phyloP scores from a whole-genome alignment of 2,329 filamentous ascomycete species.

The Phaeosphaeria sp. region DNA sequence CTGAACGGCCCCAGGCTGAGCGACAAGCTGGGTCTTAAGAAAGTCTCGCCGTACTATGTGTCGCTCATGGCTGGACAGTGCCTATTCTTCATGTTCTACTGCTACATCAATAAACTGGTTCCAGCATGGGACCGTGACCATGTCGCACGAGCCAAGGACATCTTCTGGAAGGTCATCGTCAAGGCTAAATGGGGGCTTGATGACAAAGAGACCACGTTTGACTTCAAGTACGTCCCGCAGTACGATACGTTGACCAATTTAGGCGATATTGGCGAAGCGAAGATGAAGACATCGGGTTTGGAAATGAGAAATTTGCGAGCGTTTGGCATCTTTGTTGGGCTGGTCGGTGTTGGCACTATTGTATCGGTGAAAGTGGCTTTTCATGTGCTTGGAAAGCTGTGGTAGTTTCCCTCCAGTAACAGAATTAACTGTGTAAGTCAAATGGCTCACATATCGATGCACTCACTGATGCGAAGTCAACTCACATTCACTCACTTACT shows the following conservation, averaged over 20 bases:
- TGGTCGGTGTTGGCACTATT: conserved; percentile 32
- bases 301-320: conserved; percentile 58
- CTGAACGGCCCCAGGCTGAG: conserved; percentile 72
- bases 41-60: conserved; percentile 65
- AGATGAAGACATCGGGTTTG: conserved; percentile 45
- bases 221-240: conserved; percentile 74
- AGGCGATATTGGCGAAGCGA: conserved; percentile 51
- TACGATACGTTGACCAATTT: conserved; percentile 59
- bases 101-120: conserved; percentile 60
- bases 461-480: neutral
- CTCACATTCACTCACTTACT: neutral
- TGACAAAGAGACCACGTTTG: conserved; percentile 67
- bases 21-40: conserved; percentile 65
- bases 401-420: conserved; percentile 11
- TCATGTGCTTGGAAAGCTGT: conserved; percentile 22
- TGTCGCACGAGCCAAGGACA: conserved; percentile 58
- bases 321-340: conserved; percentile 50
- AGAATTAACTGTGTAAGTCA: neutral
- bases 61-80: conserved; percentile 70
- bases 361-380: conserved; percentile 34
- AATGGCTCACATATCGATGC: neutral
- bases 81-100: conserved; percentile 66
- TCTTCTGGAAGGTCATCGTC: conserved; percentile 68
- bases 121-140: conserved; percentile 59
- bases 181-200: conserved; percentile 69